Percentiles rank a stretch among this genome's conserved stretches.
Evolutionary conservation across 805 yeast species (phyloP).

Genomic region (Sugiyamaella floridensis): DNA sequence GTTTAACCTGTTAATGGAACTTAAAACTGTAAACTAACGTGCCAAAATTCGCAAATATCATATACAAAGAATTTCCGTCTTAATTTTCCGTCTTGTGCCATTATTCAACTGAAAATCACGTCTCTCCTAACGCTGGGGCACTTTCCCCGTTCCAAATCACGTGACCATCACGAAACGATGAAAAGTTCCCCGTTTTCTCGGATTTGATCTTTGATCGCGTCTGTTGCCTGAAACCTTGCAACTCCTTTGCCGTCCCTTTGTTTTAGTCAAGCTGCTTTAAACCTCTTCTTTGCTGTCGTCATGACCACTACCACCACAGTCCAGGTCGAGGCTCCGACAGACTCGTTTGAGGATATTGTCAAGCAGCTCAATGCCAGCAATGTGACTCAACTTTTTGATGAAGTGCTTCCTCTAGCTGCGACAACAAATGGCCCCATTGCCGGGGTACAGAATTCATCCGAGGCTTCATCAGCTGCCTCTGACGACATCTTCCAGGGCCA

Average conservation of each 20-base stretch:
- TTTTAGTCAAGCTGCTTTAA: not conserved
- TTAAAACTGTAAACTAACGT: no score
- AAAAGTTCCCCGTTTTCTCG: no score
- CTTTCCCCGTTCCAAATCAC: no score
- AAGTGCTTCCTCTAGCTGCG: not conserved
- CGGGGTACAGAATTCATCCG: not conserved
- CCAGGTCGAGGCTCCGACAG: not conserved
- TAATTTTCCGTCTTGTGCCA: no score
- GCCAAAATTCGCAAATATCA: no score
- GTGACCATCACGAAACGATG: no score
- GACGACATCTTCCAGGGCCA: constrained; percentile 65
- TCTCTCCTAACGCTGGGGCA: no score
- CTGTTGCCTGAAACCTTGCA: no score
- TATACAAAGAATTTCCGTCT: no score
- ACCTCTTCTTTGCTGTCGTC: not conserved
- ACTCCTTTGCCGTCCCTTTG: not conserved
- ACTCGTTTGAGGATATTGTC: not conserved
- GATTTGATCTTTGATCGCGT: no score
- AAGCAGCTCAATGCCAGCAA: not conserved
- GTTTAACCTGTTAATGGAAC: no score
- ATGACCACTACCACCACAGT: not conserved
- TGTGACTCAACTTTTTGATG: not conserved
- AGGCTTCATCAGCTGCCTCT: not conserved
- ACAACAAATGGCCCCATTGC: not conserved
- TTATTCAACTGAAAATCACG: no score